Percentiles rank a stretch among this genome's conserved stretches.
phyloP scores from a whole-genome alignment of 2,329 filamentous ascomycete genomes.

The Neonectria hederae region DNA sequence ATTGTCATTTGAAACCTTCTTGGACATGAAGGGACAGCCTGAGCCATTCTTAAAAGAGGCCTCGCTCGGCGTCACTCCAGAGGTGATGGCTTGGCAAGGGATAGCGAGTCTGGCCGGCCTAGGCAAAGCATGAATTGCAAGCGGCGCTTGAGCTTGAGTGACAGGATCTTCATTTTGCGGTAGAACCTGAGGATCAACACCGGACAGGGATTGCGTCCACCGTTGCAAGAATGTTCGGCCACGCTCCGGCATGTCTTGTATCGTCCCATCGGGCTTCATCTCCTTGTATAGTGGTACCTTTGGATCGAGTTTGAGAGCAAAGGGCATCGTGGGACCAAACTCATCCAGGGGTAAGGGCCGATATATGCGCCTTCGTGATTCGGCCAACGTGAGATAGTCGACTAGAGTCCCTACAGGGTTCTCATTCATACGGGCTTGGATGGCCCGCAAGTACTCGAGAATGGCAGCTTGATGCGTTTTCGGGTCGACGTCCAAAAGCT shows the following conservation, averaged over 20 bases:
- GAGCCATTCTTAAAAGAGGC: too few species aligned
- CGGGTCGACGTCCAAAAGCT: not conserved
- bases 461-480: not conserved
- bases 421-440: not conserved
- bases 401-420: not conserved
- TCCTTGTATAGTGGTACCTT: not conserved
- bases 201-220: not conserved
- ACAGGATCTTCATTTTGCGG: not conserved
- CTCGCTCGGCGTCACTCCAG: too few species aligned
- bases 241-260: not conserved
- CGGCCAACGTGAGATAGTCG: conserved; percentile 11
- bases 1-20: too few species aligned
- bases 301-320: not conserved
- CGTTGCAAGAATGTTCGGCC: not conserved
- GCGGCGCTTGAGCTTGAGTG: not conserved
- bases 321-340: conserved; percentile 16
- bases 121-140: conserved; percentile 1
- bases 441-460: not conserved
- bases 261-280: conserved; percentile 5
- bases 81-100: too few species aligned
- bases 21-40: too few species aligned
- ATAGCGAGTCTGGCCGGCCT: not conserved
- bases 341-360: conserved; percentile 18
- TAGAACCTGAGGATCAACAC: not conserved
- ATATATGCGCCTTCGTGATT: conserved; percentile 18